A percentile compares a stretch with the other conserved stretches of the same genome.
These are phyloP conservation scores for Psidium guajava DNA, from an alignment of 345 rosid genomes.

Conservation along the genomic window DNA sequence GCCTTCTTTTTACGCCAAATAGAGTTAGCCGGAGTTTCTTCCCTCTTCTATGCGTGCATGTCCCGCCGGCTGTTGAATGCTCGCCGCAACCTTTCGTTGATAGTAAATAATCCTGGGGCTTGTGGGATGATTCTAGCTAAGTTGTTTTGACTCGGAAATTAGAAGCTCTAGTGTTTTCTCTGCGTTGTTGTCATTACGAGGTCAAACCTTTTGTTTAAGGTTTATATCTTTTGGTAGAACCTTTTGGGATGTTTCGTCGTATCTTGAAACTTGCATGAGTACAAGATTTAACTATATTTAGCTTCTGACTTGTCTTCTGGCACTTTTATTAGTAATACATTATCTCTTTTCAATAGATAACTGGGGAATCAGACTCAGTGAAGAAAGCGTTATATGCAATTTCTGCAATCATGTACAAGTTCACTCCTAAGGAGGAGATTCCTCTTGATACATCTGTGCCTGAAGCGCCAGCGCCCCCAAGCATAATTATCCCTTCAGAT, in stretches of 20 bases:
- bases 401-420: conserved; percentile 87
- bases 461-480: conserved; percentile 51
- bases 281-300: not conserved
- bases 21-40: not conserved
- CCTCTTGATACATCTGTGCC: conserved; percentile 66
- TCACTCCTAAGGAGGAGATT: conserved; percentile 73
- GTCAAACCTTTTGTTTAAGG: not conserved
- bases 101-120: not conserved
- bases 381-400: conserved; percentile 77
- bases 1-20: not conserved
- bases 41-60: not conserved
- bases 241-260: not conserved
- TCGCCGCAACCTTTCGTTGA: not conserved
- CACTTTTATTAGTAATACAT: not conserved
- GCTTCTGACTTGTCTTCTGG: not conserved
- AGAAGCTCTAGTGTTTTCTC: not conserved
- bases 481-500: conserved; percentile 85
- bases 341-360: conserved; percentile 33
- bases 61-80: not conserved
- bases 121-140: not conserved
- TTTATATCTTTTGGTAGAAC: not conserved
- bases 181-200: not conserved
- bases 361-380: conserved; percentile 68
- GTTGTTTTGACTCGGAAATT: not conserved
- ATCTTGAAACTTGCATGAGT: not conserved